These are phyloP conservation scores for Mucor velutinosus DNA, from an alignment of 371 early-diverging fungal species.

Conservation along the genomic window DNA sequence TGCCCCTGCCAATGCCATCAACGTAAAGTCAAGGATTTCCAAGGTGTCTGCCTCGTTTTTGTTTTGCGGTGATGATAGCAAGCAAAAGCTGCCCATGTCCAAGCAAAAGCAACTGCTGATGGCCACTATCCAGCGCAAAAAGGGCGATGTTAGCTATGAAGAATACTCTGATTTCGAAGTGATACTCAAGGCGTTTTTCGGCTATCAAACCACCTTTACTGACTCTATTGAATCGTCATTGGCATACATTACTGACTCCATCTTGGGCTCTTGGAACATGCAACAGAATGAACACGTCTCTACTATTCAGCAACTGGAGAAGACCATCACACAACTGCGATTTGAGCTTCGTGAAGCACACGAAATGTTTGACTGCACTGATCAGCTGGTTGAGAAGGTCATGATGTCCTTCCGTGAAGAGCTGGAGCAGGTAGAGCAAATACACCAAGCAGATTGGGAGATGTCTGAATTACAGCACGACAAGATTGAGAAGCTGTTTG, in stretches of 20 bases:
- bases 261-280: conserved; percentile 24
- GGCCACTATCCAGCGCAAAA: not conserved
- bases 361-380: conserved; percentile 59
- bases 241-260: conserved; percentile 56
- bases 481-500: conserved; percentile 46
- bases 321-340: conserved; percentile 44
- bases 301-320: conserved; percentile 19
- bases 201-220: conserved; percentile 59
- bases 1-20: conserved; percentile 14
- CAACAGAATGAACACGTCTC: not conserved
- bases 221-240: conserved; percentile 55
- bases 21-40: not conserved
- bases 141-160: conserved; percentile 22
- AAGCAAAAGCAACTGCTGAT: conserved; percentile 11
- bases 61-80: not conserved
- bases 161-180: conserved; percentile 56
- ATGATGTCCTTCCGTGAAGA: conserved; percentile 58
- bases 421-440: conserved; percentile 52
- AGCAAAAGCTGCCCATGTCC: not conserved
- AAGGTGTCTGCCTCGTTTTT: conserved; percentile 6
- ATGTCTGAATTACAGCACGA: conserved; percentile 43
- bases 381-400: conserved; percentile 55
- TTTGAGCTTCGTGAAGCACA: conserved; percentile 58
- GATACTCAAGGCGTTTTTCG: conserved; percentile 54
- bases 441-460: conserved; percentile 48